phyloP scores from a whole-genome alignment of 1,284 basidiomycete species.

The Heterobasidion occidentale region DNA sequence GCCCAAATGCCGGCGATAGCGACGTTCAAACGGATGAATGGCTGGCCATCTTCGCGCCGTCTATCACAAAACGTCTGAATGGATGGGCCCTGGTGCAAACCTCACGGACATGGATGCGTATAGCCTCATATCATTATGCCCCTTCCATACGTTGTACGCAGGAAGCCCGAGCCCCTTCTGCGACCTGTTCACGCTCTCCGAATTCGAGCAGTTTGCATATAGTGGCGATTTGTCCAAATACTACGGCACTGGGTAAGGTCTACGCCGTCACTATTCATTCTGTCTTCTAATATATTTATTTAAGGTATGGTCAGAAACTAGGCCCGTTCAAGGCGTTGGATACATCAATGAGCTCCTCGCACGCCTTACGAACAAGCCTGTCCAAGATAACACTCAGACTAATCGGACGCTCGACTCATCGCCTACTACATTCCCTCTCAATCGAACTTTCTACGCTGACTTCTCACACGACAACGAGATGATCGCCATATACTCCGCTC shows the following conservation, averaged over 20 bases:
- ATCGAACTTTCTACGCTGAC: constrained; percentile 61
- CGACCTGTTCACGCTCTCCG: constrained; percentile 45
- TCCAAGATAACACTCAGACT: constrained; percentile 66
- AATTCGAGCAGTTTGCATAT: constrained; percentile 65
- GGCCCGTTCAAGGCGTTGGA: constrained; percentile 74
- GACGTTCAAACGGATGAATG: constrained; percentile 40
- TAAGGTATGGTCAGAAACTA: constrained; percentile 56
- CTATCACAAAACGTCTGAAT: constrained; percentile 60
- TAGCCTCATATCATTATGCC: constrained; percentile 66
- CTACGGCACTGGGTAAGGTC: constrained; percentile 61
- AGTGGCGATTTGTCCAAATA: constrained; percentile 70
- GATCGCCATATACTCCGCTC: constrained; percentile 66
- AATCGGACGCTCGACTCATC: constrained; percentile 70
- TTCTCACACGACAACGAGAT: constrained; percentile 82
- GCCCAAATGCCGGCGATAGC: constrained; percentile 46
- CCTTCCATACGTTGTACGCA: constrained; percentile 63
- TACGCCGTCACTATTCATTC: neutral
- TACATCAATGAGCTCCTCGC: constrained; percentile 82
- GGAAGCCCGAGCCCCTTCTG: constrained; percentile 63
- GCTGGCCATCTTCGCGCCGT: constrained; percentile 45
- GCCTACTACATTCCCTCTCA: constrained; percentile 66
- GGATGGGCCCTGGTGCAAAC: constrained; percentile 48
- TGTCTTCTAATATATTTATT: neutral
- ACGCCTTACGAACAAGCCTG: constrained; percentile 55
- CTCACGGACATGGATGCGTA: constrained; percentile 50